Evolutionary conservation across 305 asterid genomes (phyloP), one percentile per base, ranked within the genome.

Genomic region (Lippia alba): DNA sequence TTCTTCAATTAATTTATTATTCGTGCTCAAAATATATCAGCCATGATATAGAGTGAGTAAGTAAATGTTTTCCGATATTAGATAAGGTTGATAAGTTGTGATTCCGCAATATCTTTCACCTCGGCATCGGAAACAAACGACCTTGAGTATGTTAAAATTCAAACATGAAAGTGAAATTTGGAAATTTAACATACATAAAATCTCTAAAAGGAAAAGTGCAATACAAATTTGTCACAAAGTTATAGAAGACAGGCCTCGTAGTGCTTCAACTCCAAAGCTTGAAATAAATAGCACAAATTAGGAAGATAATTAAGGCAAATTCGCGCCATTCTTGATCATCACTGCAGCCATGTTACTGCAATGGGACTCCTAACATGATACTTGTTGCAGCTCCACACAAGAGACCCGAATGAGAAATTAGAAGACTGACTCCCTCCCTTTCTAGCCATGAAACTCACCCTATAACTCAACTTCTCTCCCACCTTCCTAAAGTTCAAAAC

Each of bases 331-430:
- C 16, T 57, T 6, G 30, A 60, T 67, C 6, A 69, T 71, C 10
- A 44, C 41, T 36, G 63, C 64, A 77, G 59, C 96, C 92, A 89
- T 19, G 84, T 84, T 61, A 86, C 85, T 20, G 90, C 91, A 71
- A 91, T 78, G 44, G 96, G 94, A 62, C 97, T 91, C 64, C 85
- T 83, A 17, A 89, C 96, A 63, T 48, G 56, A 66, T 83, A 79
- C 48, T 82, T 74, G 32, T 39, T 20, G 0, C 87, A 87, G 68
- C 55, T 65, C 97, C 96, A 89, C 39, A 45, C 78, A 19, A 89
- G n/a, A 57, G 88, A 82, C 6, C 97, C 96, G 71, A 86, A 86
- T 62, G 89, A 65, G 64, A 67, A 85, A n/a, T 58, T 59, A 56
- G 69, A 16, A 12, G 87, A 70, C 11, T 69, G 32, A 51, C 2